Evolutionary conservation across 495 filamentous ascomycete genomes (phyloP).

Genomic region (Rhizodiscina lignyota): DNA sequence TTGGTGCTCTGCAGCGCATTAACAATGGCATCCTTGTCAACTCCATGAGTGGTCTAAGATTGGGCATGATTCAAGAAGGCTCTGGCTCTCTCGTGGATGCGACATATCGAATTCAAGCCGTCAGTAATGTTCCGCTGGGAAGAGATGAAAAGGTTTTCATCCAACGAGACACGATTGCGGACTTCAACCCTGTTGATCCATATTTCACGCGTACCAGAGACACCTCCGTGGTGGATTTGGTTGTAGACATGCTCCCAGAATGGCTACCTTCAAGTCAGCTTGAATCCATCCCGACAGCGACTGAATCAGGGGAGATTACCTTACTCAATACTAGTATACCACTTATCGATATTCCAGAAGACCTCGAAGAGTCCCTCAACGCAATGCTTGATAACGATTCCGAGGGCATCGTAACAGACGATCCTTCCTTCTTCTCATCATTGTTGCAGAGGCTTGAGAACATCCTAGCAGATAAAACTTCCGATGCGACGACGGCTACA

Average conservation of each 20-base stretch:
- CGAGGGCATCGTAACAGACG: too few species aligned
- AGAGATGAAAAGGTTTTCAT: conserved; percentile 83
- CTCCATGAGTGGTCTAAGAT: conserved; percentile 57
- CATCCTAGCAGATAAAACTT: conserved; percentile 1
- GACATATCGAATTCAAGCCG: conserved; percentile 29
- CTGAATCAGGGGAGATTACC: neutral
- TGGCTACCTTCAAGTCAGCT: neutral
- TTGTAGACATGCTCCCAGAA: conserved; percentile 33
- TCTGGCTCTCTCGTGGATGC: neutral
- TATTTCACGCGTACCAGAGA: conserved; percentile 70
- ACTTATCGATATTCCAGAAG: neutral
- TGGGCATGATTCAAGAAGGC: conserved; percentile 60
- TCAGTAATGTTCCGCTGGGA: conserved; percentile 68
- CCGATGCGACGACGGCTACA: conserved; percentile 10
- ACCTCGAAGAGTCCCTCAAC: neutral
- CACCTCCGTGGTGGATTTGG: conserved; percentile 51
- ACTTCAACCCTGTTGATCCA: conserved; percentile 56
- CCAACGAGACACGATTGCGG: conserved; percentile 54
- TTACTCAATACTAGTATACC: too few species aligned
- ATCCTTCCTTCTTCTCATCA: conserved; percentile 21
- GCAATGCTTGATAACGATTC: conserved; percentile 5
- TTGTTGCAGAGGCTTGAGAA: neutral
- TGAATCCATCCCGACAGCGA: neutral
- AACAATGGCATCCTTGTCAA: conserved; percentile 62
- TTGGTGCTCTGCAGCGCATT: conserved; percentile 21